A percentile compares a stretch with the other conserved stretches of the same genome.
Evolutionary conservation across 495 filamentous ascomycete species (phyloP).

Genomic region (Chlorociboria aeruginascens): DNA sequence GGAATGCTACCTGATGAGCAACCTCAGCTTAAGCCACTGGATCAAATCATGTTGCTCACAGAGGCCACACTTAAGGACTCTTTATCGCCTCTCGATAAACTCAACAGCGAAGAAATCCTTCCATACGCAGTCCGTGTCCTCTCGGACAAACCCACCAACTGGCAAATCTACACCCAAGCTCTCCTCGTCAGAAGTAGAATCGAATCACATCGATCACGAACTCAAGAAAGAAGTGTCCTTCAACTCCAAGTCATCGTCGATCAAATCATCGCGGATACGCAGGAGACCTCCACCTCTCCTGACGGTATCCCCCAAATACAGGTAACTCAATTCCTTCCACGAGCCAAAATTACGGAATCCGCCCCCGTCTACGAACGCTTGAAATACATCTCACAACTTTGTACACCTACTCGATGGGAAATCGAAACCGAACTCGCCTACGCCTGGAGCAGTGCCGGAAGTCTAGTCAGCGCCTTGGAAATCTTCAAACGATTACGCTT

Average conservation of each 20-base stretch:
- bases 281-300: constrained; percentile 8
- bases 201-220: constrained; percentile 74
- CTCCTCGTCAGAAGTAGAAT: constrained; percentile 79
- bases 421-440: constrained; percentile 87
- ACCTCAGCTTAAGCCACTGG: constrained; percentile 69
- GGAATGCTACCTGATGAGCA: constrained; percentile 66
- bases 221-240: constrained; percentile 75
- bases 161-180: constrained; percentile 95
- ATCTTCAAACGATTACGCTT: constrained; percentile 92
- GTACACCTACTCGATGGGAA: constrained; percentile 80
- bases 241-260: constrained; percentile 96
- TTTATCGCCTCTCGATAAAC: constrained; percentile 61
- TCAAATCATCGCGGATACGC: constrained; percentile 84
- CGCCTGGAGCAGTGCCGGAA: constrained; percentile 79
- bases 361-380: constrained; percentile 67
- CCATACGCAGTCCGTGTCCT: constrained; percentile 86
- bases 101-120: constrained; percentile 84
- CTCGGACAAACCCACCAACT: constrained; percentile 81
- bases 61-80: constrained; percentile 86
- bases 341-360: constrained; percentile 60
- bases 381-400: constrained; percentile 68
- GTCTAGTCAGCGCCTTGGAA: constrained; percentile 78
- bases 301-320: constrained; percentile 27
- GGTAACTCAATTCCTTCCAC: constrained; percentile 71
- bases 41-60: constrained; percentile 71